Percentiles rank a stretch among this genome's conserved stretches.
These are phyloP conservation scores for Mortierella alpina DNA, from an alignment of 192 early-diverging fungal genomes.

Conservation along the genomic window DNA sequence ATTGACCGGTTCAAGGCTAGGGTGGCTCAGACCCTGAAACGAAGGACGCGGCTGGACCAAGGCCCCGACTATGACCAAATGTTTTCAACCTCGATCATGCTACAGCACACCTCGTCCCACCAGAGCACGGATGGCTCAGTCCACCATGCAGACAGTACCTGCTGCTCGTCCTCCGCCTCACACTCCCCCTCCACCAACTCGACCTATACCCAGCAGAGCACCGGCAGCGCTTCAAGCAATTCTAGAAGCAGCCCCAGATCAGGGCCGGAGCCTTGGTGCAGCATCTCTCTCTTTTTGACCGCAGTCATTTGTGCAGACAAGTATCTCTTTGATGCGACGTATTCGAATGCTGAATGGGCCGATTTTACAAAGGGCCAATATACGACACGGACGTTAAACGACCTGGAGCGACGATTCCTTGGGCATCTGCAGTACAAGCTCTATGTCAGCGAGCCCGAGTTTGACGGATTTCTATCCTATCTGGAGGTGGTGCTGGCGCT, in stretches of 20 bases:
- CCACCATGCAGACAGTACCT: background rate
- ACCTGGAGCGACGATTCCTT: conserved; percentile 57
- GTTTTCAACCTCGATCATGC: conserved; percentile 9
- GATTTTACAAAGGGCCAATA: conserved; percentile 53
- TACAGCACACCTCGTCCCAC: background rate
- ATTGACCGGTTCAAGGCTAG: conserved; percentile 57
- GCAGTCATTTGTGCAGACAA: conserved; percentile 63
- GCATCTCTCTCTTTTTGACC: conserved; percentile 58
- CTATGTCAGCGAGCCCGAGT: conserved; percentile 57
- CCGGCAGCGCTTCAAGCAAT: background rate
- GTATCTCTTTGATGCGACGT: conserved; percentile 63
- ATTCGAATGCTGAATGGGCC: conserved; percentile 61
- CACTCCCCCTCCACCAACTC: conserved; percentile 3
- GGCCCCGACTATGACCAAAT: conserved; percentile 36
- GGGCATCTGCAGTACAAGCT: conserved; percentile 52
- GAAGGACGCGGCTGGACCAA: conserved; percentile 27
- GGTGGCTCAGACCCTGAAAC: conserved; percentile 17
- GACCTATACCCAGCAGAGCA: background rate
- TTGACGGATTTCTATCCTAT: conserved; percentile 56
- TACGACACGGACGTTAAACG: conserved; percentile 46
- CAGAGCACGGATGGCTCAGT: too few species aligned
- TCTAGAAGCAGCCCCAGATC: background rate
- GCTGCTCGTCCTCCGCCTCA: background rate
- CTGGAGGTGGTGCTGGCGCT: conserved; percentile 57
- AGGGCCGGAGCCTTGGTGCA: conserved; percentile 50